phyloP scores from a whole-genome alignment of 257 asterid genomes.

The Mitragyna speciosa region DNA sequence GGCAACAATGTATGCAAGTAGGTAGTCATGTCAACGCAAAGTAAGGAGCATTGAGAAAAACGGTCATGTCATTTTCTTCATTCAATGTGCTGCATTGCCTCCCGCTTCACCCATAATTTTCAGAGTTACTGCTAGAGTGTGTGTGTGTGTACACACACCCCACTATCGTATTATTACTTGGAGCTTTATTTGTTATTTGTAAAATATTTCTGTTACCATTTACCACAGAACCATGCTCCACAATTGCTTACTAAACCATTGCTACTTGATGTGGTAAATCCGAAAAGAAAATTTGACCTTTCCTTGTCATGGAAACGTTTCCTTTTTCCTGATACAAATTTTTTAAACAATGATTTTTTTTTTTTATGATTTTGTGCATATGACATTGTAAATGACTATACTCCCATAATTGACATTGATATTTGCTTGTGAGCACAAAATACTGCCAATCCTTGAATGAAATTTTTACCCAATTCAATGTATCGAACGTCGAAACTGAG shows the following conservation, averaged over 20 bases:
- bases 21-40: constrained; percentile 1
- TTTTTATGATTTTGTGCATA: background rate
- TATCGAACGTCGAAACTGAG: background rate
- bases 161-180: background rate
- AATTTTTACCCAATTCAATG: background rate
- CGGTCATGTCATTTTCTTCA: constrained; percentile 16
- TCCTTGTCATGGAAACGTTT: background rate
- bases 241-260: background rate
- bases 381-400: background rate
- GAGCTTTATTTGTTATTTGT: background rate
- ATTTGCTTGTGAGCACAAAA: background rate
- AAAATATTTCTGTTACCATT: too few relatives aligned
- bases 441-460: background rate
- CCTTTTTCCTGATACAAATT: background rate
- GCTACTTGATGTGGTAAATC: background rate
- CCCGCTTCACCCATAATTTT: constrained; percentile 1
- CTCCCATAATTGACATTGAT: background rate
- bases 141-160: too few relatives aligned
- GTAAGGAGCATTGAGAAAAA: constrained; percentile 1
- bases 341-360: too few relatives aligned
- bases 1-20: background rate
- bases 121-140: background rate
- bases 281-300: background rate
- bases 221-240: too few relatives aligned
- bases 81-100: constrained; percentile 9